Conservation (phyloP, 805 yeast species). For the Starmerella davenportii region DNA sequence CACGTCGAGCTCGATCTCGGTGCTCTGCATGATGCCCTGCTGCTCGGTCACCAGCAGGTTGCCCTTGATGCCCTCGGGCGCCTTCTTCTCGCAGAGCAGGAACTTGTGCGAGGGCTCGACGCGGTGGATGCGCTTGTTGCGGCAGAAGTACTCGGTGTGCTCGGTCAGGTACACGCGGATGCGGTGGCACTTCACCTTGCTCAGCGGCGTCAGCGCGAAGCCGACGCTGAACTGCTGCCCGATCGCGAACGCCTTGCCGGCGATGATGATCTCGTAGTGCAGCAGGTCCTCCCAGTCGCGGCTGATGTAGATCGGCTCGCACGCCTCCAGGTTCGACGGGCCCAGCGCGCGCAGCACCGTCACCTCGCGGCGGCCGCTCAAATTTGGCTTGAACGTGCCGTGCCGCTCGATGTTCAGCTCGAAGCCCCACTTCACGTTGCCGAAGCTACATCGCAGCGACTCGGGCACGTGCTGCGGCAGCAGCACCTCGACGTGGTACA, state of each 20-base stretch:
- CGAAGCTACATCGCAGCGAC: conserved; percentile 58
- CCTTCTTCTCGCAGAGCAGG: conserved; percentile 51
- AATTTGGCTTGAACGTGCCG: conserved; percentile 72
- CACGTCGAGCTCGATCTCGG: conserved; percentile 74
- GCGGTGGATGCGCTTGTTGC: conserved; percentile 71
- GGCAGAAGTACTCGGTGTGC: conserved; percentile 76
- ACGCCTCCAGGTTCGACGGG: conserved; percentile 64
- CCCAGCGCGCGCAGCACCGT: conserved; percentile 57
- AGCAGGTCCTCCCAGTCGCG: conserved; percentile 89
- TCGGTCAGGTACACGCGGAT: conserved; percentile 75
- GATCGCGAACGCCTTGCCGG: conserved; percentile 71
- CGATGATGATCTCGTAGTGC: conserved; percentile 76
- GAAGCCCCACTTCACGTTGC: conserved; percentile 52
- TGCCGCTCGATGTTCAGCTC: conserved; percentile 54
- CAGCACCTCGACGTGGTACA: conserved; percentile 81
- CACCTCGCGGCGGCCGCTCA: conserved; percentile 46
- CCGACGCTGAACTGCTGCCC: conserved; percentile 73
- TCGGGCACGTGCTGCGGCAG: conserved; percentile 73
- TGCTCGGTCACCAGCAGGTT: conserved; percentile 18
- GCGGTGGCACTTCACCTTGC: conserved; percentile 72
- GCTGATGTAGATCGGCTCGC: conserved; percentile 80
- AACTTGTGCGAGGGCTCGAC: conserved; percentile 78
- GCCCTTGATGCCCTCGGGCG: conserved; percentile 19
- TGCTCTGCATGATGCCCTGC: conserved; percentile 23
- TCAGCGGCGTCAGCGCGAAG: conserved; percentile 68